Base-by-base conservation (phyloP, 2,329 filamentous ascomycete species). In the Madurella mycetomatis region DNA sequence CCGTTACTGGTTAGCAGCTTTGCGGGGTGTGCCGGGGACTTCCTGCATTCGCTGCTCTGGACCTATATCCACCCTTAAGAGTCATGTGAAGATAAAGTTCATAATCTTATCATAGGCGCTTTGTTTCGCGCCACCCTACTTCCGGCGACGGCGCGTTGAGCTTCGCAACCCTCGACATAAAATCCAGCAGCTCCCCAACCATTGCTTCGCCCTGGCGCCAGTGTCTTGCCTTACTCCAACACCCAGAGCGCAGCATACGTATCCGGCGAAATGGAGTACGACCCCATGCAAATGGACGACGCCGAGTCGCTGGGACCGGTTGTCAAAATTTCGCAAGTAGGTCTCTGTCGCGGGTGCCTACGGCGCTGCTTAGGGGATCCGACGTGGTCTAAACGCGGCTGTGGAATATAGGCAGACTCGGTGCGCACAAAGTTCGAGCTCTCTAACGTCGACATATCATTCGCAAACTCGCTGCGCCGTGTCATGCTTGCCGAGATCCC, bases 401-500 rank as follows among this genome's bases (percentile, higher is more conserved):
- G 15, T 49, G 16, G 37, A 18, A 47, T 34, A 53, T 64, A 96
- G 90, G 88, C 88, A 61, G 89, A 92, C 68, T 76, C 77, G 60
- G 83, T 85, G 65, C 86, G 88, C 66, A 91, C 96, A 70, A 87
- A 96, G 74, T 97, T 97, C 76, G 86, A 94, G 72, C 84, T 99
- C 54, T 87, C 84, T 66, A 90, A 90, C 69, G 89, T 92, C 66
- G 90, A 95, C 69, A 85, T 96, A 55, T 83, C 91, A 59, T 90
- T 96, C 65, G 92, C 92, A 65, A 99, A 99, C 78, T 88, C 91
- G 44, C 76, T 97, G 58, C 92, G 92, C 59, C 89, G 92, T 68
- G 81, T 90, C 55, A 92, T 97, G 75, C 86, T 96, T 62, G 89
- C 90, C 65, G 92, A 99, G 74, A 88, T 99, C 56, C 92, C 92